Percentiles rank a stretch among this genome's conserved stretches.
Conservation (phyloP, 2,329 filamentous ascomycete genomes). For the Colletotrichum acutatum region DNA sequence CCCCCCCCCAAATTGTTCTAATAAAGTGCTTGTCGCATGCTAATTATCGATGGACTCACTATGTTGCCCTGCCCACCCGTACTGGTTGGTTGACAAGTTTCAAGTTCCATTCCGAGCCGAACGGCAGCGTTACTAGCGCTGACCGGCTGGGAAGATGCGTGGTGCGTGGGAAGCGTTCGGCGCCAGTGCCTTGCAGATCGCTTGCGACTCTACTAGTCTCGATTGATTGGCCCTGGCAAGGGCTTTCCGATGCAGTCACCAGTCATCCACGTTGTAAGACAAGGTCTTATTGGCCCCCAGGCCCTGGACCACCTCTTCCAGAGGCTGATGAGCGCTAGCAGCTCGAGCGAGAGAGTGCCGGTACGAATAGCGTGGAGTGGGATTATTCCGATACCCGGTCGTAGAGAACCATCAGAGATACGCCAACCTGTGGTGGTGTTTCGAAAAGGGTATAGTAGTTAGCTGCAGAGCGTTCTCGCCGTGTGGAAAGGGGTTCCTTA, state of each 20-base stretch:
- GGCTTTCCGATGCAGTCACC: not conserved
- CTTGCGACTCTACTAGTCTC: not conserved
- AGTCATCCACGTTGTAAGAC: not conserved
- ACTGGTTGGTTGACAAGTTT: constrained; percentile 12
- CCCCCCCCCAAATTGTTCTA: not conserved
- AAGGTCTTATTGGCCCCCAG: not conserved
- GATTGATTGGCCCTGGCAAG: not conserved
- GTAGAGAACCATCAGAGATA: not conserved
- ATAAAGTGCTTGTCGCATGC: constrained; percentile 21
- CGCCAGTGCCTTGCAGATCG: constrained; percentile 23
- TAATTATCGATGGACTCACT: constrained; percentile 20
- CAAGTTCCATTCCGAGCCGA: constrained; percentile 14
- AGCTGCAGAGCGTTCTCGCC: no score
- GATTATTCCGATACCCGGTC: not conserved
- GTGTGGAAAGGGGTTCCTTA: no score
- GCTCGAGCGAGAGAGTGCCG: no score
- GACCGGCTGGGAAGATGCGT: not conserved
- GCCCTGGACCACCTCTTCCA: no score
- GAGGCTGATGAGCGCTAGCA: no score
- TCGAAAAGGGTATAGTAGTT: not conserved
- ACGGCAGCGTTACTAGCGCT: constrained; percentile 26
- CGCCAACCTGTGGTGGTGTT: constrained; percentile 12
- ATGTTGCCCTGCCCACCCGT: not conserved
- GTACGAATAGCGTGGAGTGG: no score
- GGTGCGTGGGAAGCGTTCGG: not conserved